A percentile compares a stretch with the other conserved stretches of the same genome.
phyloP scores from a whole-genome alignment of 1,139 yeast species.

The Waltiozyma sp. region DNA sequence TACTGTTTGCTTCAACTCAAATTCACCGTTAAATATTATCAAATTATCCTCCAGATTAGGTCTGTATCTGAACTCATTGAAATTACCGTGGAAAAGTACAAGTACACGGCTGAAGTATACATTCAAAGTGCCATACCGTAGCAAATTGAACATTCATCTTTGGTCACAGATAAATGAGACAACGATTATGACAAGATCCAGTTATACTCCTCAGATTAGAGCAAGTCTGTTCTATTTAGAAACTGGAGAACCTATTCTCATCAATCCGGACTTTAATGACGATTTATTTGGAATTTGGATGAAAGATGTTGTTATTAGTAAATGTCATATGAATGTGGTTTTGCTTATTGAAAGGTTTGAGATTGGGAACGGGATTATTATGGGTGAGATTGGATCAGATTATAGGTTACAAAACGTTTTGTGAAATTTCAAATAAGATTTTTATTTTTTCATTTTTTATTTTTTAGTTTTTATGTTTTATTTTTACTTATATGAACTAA shows the following conservation, averaged over 20 bases:
- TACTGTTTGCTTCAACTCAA: slow-evolving; percentile 7
- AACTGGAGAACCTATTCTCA: slow-evolving; percentile 14
- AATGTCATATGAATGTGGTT: slow-evolving; percentile 13
- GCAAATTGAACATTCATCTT: slow-evolving; percentile 18
- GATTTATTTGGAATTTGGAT: slow-evolving; percentile 19
- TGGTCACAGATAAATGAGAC: slow-evolving; percentile 15
- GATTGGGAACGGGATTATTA: slow-evolving; percentile 30
- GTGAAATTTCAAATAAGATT: too few relatives aligned
- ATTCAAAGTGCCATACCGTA: not conserved
- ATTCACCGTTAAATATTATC: slow-evolving; percentile 8
- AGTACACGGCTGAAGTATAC: slow-evolving; percentile 12
- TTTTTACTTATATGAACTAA: not conserved
- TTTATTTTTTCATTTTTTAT: too few relatives aligned
- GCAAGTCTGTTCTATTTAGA: slow-evolving; percentile 31
- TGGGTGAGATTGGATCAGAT: slow-evolving; percentile 29
- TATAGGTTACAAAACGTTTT: slow-evolving; percentile 2
- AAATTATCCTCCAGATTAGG: slow-evolving; percentile 23
- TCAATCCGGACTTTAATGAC: slow-evolving; percentile 21
- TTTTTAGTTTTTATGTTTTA: too few relatives aligned
- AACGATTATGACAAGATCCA: slow-evolving; percentile 3
- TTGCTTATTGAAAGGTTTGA: slow-evolving; percentile 40
- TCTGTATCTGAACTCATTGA: slow-evolving; percentile 21
- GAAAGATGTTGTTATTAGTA: slow-evolving; percentile 1
- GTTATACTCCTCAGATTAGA: slow-evolving; percentile 22
- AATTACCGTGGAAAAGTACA: slow-evolving; percentile 28